Base-by-base conservation (phyloP, 2,329 filamentous ascomycete genomes). In the Fusarium scirpi region DNA sequence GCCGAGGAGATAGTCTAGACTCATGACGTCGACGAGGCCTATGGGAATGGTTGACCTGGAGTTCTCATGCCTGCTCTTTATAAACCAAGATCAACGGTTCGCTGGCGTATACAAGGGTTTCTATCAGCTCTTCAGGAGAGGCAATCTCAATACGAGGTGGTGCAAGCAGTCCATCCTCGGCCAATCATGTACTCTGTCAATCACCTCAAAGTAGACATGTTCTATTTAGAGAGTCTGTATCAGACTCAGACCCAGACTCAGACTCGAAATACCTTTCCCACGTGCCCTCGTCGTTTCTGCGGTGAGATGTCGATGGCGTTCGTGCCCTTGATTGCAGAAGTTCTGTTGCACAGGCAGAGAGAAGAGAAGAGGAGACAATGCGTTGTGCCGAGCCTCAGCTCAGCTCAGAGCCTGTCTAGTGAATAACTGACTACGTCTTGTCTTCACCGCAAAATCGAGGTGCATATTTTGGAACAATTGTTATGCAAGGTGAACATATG, bases 241-340 rank as follows among this genome's bases (percentile, higher is more conserved):
- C 34, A 25, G 24, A 6, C 18, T 24, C 18, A 20, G 49, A 11
- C 34, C 49, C 51, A 70, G 66, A 11, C 34, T 53, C 51, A 70
- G 66, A 66, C 65, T 71, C 58, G 38, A 69, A n/a, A 15, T 22
- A 52, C 18, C 22, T 52, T 52, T 68, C 45, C 72, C 72, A 73
- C 68, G 68, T 66, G 51, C 49, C 67, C 72, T 55, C 43, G 24
- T 27, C 18, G 34, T 54, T 52, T 45, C 63, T 72, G 72, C 56
- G 22, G 72, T 73, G 72, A 38, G 62, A 70, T 65, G 62, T 61
- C 57, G 70, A 74, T 74, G 72, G 72, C 68, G 72, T 74, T 59
- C 56, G 32, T 62, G 56, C 56, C 60, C 58, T 57, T 68, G 57
- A 51, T 43, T 54, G 58, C 55, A 52, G 67, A 70, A 40, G 57